Percentiles rank a stretch among this genome's conserved stretches.
Conservation (phyloP, 305 asterid species). For the Fraxinus paxiana region DNA sequence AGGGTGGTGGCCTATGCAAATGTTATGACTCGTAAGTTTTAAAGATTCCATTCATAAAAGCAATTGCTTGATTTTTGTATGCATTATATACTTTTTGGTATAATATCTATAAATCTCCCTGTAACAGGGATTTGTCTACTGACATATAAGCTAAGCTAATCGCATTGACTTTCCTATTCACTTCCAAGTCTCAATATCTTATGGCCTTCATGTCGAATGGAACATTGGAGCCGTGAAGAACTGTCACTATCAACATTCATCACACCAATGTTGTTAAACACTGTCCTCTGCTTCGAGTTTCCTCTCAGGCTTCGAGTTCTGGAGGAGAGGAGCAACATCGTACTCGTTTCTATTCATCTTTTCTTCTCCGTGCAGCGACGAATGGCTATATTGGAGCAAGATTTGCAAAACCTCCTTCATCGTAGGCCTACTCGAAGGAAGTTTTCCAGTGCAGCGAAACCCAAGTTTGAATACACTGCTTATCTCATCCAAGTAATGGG, state of each 20-base stretch:
- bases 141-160: neutral
- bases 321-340: constrained; percentile 68
- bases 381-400: constrained; percentile 43
- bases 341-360: constrained; percentile 37
- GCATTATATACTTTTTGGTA: neutral
- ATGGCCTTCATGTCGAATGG: neutral
- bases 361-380: constrained; percentile 17
- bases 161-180: neutral
- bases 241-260: neutral
- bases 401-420: constrained; percentile 66
- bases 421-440: constrained; percentile 68
- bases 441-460: constrained; percentile 53
- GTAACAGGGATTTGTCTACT: neutral
- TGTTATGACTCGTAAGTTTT: neutral
- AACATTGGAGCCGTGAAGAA: neutral
- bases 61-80: neutral
- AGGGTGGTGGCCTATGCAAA: neutral
- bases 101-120: neutral
- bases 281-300: constrained; percentile 26
- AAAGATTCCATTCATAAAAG: neutral
- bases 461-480: constrained; percentile 64
- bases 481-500: constrained; percentile 55
- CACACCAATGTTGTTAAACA: neutral
- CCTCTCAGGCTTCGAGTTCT: constrained; percentile 31
- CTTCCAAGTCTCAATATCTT: neutral